Base-by-base conservation (phyloP, 495 filamentous ascomycete species). In the Aspergillus taichungensis region DNA sequence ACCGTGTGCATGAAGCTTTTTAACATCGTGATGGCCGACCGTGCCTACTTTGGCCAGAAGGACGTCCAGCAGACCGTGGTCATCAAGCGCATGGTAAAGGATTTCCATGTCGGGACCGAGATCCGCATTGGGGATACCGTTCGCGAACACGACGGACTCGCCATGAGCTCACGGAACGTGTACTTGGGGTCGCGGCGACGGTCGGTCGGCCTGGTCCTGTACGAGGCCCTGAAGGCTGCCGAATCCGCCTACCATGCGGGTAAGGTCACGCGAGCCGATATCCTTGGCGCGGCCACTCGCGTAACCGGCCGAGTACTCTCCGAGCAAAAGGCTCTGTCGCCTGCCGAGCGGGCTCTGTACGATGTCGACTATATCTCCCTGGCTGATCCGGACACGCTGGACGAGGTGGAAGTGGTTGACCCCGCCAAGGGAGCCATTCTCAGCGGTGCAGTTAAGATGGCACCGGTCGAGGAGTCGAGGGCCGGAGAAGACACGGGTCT, bases 1-100 rank as follows among this genome's bases (percentile, higher is more conserved):
- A 97, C 94, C 8, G 84, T 98, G 8, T 95, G 88, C 66, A 91
- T 88, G 83, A 98, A 98, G 73, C 68, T 98, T 14, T 92, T 98
- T 67, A 97, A 96, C 57, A 87, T 91, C 39, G 83, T 88, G 33
- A 75, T 80, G 52, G 88, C 92, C 3, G 87, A 94, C 34, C 78
- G 78, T 35, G 94, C 89, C 1, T 99, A 95, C 60, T 96, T 99
- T 64, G 92, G 92, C 1, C 94, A 97, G 66, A 97, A 99, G 68
- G 92, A 99, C 55, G 79, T 96, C 12, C 92, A 99, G 66, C 92
- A 99, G 67, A 94, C 88, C 0, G 85, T 91, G 6, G 76, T 99
- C 6, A 86, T 99, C 56, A 79, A 77, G 61, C 77, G 85, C 6
- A 77, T 99, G 79, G 85, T 96, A 3, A 66, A 77, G 50, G 92